Conservation (phyloP, 768 basidiomycete species). For the Mycena albidolilacea region DNA sequence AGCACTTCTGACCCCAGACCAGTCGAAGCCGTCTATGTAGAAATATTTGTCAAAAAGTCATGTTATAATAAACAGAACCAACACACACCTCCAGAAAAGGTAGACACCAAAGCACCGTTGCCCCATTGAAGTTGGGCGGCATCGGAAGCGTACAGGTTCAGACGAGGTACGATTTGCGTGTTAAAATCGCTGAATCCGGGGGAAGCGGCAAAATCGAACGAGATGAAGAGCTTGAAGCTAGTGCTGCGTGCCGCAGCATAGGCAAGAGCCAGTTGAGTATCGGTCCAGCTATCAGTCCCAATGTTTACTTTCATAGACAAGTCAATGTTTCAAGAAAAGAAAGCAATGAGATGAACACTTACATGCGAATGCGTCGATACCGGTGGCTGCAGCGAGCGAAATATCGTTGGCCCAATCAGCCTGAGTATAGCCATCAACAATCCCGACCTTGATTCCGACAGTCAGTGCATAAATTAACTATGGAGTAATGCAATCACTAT, state of each 20-base stretch:
- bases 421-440: constrained; percentile 5
- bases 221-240: constrained; percentile 34
- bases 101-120: background rate
- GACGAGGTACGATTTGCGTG: constrained; percentile 6
- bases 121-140: constrained; percentile 4
- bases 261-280: constrained; percentile 21
- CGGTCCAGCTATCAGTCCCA: constrained; percentile 16
- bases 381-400: constrained; percentile 18
- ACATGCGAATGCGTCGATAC: constrained; percentile 30
- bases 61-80: background rate
- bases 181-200: background rate
- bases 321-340: background rate
- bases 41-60: constrained; percentile 1
- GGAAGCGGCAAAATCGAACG: constrained; percentile 16
- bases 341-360: background rate
- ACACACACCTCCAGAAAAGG: background rate
- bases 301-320: background rate
- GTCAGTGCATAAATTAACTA: background rate
- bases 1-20: constrained; percentile 5
- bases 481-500: constrained; percentile 3
- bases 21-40: background rate
- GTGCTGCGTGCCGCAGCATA: constrained; percentile 25
- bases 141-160: background rate
- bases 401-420: constrained; percentile 21
- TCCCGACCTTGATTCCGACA: constrained; percentile 1